Conservation (phyloP, 805 yeast species). For the Cyberlindnera bimundalis region DNA sequence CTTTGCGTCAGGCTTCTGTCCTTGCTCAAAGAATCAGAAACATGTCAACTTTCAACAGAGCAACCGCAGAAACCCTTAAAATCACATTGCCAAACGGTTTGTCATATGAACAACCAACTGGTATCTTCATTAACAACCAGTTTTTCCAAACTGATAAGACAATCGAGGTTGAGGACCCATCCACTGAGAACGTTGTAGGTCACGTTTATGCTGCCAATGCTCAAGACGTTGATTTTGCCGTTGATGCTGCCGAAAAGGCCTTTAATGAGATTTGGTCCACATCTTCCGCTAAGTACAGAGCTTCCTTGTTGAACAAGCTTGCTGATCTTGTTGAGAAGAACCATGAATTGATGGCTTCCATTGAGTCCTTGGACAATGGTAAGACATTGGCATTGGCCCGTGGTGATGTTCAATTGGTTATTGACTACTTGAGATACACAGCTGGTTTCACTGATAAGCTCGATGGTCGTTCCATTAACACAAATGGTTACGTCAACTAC, state of each 20-base stretch:
- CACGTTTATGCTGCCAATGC: constrained; percentile 55
- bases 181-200: constrained; percentile 60
- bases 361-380: constrained; percentile 78
- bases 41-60: constrained; percentile 21
- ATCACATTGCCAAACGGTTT: constrained; percentile 64
- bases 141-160: constrained; percentile 59
- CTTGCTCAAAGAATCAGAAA: constrained; percentile 1
- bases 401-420: constrained; percentile 64
- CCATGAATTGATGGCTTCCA: constrained; percentile 58
- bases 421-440: constrained; percentile 63
- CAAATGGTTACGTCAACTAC: constrained; percentile 61
- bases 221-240: constrained; percentile 69
- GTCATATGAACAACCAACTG: constrained; percentile 76
- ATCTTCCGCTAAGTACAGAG: constrained; percentile 55
- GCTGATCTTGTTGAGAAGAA: constrained; percentile 69
- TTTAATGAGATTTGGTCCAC: constrained; percentile 57
- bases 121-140: constrained; percentile 85
- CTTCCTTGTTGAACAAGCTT: constrained; percentile 49
- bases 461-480: constrained; percentile 59
- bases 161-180: constrained; percentile 52
- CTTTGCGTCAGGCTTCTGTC: neutral
- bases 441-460: constrained; percentile 74
- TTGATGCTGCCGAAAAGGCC: constrained; percentile 61
- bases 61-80: constrained; percentile 33
- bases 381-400: constrained; percentile 63